A percentile compares a stretch with the other conserved stretches of the same genome.
phyloP scores from a whole-genome alignment of 257 asterid species.

The Scutellaria minor region DNA sequence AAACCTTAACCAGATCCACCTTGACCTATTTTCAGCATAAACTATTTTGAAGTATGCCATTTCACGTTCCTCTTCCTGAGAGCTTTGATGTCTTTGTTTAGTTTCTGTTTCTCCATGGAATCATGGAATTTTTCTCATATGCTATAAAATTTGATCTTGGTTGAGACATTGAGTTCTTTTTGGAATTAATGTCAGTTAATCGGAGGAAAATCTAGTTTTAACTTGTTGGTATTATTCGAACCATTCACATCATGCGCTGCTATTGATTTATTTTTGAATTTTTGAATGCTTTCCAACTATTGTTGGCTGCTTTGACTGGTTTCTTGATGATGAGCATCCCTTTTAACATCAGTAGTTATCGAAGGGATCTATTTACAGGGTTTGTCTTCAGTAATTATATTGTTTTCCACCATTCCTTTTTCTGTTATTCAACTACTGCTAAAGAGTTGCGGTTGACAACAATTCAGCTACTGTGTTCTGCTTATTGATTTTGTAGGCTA shows the following conservation, averaged over 20 bases:
- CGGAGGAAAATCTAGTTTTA: conserved; percentile 4
- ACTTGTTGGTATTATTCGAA: neutral
- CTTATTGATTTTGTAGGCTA: conserved; percentile 67
- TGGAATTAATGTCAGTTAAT: too few relatives aligned
- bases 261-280: neutral
- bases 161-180: too few relatives aligned
- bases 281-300: neutral
- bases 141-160: neutral
- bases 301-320: too few relatives aligned
- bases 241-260: neutral
- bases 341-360: too few relatives aligned
- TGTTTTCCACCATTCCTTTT: neutral
- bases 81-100: neutral
- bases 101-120: conserved; percentile 5
- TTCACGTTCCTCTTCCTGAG: neutral
- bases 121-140: conserved; percentile 5
- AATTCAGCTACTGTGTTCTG: conserved; percentile 30
- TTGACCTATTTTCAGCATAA: neutral
- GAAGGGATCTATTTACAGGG: too few relatives aligned
- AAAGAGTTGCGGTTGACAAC: conserved; percentile 2
- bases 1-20: neutral
- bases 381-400: neutral
- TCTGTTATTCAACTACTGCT: conserved; percentile 13
- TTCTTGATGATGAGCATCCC: too few relatives aligned
- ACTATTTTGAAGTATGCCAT: neutral